Evolutionary conservation across 768 basidiomycete species (phyloP), one percentile per base, ranked within the genome.

Genomic region (Brasilioporus rufonigricans): DNA sequence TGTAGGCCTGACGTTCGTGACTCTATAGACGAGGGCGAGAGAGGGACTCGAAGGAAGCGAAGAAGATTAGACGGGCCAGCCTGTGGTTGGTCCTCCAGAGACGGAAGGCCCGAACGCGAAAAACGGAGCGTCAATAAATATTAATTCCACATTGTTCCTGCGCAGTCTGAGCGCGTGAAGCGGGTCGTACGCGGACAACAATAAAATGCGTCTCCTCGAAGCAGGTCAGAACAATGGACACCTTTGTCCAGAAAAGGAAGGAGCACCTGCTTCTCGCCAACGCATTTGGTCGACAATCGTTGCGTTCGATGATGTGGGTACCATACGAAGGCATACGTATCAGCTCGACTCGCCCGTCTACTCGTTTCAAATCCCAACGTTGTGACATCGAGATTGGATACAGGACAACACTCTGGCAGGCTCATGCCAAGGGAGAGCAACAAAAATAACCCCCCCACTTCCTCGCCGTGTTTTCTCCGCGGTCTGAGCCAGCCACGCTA

Each of bases 181-280:
- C 24, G 19, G 33, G 39, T 31, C 23, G 45, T 19, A 26, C 29
- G 24, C 7, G 21, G 19, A 58, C 13, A 23, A 13, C 41, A 48
- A 52, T 59, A 65, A 56, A 68, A 68, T 52, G 41, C 33, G 14
- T 4, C 33, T 35, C 33, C 33, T 35, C 14, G 33, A 35, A 5
- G 10, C 10, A 24, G 40, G 23, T 4, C 16, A n/a, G 24, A 27
- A 5, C 7, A 44, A 26, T 10, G 27, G 24, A 24, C 8, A 23
- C 44, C 56, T 13, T 67, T 71, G 61, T 71, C 65, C 27, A 23
- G 26, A 58, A 70, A 70, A 55, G 68, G 68, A 60, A 69, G 43
- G 44, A 19, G 12, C 44, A 16, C 14, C n/a, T 19, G 9, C 7
- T 8, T 10, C 19, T n/a, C 39, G 33, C 33, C 33, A n/a, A n/a